Conservation (phyloP, 106 monocot genomes). For the Dendrobium nobile region DNA sequence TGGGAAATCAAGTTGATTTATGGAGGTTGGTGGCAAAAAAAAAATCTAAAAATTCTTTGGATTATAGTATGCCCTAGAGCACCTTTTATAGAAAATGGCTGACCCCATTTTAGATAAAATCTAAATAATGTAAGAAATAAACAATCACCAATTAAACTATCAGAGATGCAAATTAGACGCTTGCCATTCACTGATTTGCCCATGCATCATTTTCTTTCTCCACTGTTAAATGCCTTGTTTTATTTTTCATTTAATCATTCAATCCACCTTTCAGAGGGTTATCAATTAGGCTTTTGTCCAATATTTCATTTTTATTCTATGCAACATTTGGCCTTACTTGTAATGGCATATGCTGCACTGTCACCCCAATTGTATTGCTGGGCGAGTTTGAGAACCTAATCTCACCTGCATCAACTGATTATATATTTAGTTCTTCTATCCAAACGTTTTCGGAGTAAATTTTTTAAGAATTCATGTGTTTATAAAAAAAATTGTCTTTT, state of each 20-base stretch:
- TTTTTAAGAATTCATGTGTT: background rate
- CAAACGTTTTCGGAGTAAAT: background rate
- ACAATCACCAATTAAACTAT: background rate
- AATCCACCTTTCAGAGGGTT: background rate
- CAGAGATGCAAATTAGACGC: background rate
- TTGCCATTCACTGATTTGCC: background rate
- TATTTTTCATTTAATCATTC: background rate
- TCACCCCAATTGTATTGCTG: no score
- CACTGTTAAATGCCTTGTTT: background rate
- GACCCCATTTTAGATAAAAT: background rate
- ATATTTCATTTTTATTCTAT: no score
- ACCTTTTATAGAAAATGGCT: background rate
- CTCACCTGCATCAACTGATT: background rate
- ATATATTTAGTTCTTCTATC: background rate
- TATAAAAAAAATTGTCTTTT: background rate
- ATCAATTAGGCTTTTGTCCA: background rate
- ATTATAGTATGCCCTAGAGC: background rate
- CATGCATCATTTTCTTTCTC: no score
- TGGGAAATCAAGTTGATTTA: background rate
- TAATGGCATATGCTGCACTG: no score
- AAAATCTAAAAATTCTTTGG: background rate
- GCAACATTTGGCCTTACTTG: no score
- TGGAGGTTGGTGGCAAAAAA: background rate
- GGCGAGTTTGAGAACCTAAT: no score
- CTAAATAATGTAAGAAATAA: background rate